These are phyloP conservation scores for Perilla frutescens DNA, from an alignment of 257 asterid genomes.

Conservation along the genomic window DNA sequence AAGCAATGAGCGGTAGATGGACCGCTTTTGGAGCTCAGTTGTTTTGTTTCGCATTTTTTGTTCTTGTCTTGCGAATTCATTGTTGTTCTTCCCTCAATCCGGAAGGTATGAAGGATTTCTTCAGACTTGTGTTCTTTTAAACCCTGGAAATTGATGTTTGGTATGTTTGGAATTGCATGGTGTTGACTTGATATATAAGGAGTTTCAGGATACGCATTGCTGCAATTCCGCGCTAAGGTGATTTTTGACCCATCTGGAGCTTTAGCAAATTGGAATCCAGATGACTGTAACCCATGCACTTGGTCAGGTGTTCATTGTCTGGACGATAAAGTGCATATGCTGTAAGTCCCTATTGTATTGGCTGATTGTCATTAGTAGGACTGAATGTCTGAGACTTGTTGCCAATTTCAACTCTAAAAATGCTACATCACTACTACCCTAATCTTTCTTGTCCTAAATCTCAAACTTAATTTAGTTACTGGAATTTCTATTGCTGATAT, in stretches of 20 bases:
- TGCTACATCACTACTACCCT: neutral
- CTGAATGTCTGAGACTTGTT: neutral
- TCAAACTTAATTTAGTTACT: neutral
- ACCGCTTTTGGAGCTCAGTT: slow-evolving; percentile 52
- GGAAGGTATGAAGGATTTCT: slow-evolving; percentile 59
- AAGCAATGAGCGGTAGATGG: slow-evolving; percentile 77
- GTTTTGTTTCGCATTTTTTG: slow-evolving; percentile 46
- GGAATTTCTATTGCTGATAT: neutral
- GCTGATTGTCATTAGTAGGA: slow-evolving; percentile 14
- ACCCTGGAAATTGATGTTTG: neutral
- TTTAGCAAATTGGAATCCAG: slow-evolving; percentile 68
- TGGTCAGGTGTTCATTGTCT: slow-evolving; percentile 90
- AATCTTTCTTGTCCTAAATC: neutral
- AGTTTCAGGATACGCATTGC: slow-evolving; percentile 68
- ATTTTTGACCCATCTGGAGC: slow-evolving; percentile 67
- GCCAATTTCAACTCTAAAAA: neutral
- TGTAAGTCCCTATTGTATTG: slow-evolving; percentile 59
- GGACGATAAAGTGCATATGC: slow-evolving; percentile 63
- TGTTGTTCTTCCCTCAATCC: slow-evolving; percentile 62
- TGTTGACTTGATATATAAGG: slow-evolving; percentile 19
- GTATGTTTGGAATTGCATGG: neutral
- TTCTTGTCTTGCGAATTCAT: slow-evolving; percentile 51
- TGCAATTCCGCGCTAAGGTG: slow-evolving; percentile 65
- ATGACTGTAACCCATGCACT: slow-evolving; percentile 67
- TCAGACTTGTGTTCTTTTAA: neutral